A percentile compares a stretch with the other conserved stretches of the same genome.
These are phyloP conservation scores for Annulohypoxylon stygium DNA, from an alignment of 495 filamentous ascomycete species.

Conservation along the genomic window DNA sequence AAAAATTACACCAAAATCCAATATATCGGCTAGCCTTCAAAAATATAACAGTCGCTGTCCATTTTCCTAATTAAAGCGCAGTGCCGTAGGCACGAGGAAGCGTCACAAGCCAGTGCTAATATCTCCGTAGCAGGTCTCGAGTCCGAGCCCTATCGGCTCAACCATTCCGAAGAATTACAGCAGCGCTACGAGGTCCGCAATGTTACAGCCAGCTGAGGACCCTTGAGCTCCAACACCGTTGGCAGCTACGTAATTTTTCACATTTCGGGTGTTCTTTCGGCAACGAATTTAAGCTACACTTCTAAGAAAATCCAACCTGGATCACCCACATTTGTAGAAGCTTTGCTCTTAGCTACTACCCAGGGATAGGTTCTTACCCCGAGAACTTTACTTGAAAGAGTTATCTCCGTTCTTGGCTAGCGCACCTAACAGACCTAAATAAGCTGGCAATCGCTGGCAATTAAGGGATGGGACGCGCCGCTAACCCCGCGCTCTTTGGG, in stretches of 20 bases:
- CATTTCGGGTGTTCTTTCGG: slow-evolving; percentile 1
- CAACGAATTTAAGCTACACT: slow-evolving; percentile 2
- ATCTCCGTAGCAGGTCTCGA: too few relatives aligned
- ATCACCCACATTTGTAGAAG: not conserved
- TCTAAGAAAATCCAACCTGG: slow-evolving; percentile 16
- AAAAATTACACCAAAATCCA: not conserved
- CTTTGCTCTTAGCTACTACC: slow-evolving; percentile 13
- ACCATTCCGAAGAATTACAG: slow-evolving; percentile 9
- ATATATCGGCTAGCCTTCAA: not conserved
- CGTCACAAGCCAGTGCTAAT: too few relatives aligned
- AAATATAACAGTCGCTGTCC: too few relatives aligned
- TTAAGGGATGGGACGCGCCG: slow-evolving; percentile 15
- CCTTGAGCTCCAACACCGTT: not conserved
- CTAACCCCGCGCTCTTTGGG: slow-evolving; percentile 38
- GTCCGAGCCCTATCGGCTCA: not conserved
- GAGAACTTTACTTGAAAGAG: slow-evolving; percentile 27
- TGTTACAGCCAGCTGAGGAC: slow-evolving; percentile 11
- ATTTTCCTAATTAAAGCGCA: too few relatives aligned
- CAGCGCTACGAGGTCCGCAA: slow-evolving; percentile 4
- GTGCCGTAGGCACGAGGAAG: too few relatives aligned
- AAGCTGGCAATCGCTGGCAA: not conserved
- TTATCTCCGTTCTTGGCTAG: slow-evolving; percentile 13
- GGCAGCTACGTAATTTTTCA: slow-evolving; percentile 27
- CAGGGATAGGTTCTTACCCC: slow-evolving; percentile 10
- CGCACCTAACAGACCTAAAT: not conserved